Conservation (phyloP, 306 rosid genomes). For the Astragalus glycyphyllos region DNA sequence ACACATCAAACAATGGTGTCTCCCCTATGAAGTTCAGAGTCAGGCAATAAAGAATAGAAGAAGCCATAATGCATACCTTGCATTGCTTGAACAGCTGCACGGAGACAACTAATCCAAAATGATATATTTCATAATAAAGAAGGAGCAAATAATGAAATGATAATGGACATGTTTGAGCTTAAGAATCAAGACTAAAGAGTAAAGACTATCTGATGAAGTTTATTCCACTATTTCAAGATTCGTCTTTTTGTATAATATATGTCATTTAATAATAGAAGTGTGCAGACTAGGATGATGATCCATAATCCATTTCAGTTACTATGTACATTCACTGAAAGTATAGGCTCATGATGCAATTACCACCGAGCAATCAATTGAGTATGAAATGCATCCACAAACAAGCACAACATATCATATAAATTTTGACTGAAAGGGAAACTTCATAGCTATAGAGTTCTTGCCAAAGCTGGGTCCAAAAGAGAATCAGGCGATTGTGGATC, state of each 20-base stretch:
- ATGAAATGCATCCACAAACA: constrained; percentile 22
- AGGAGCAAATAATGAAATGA: background rate
- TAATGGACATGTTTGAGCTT: constrained; percentile 13
- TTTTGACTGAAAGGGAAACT: background rate
- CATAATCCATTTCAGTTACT: background rate
- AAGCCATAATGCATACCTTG: background rate
- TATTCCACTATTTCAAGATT: constrained; percentile 11
- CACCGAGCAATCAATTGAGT: constrained; percentile 14
- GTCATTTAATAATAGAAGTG: background rate
- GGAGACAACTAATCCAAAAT: constrained; percentile 1
- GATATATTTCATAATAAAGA: background rate
- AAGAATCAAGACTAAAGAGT: background rate
- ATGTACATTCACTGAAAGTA: constrained; percentile 8
- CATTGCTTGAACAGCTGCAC: constrained; percentile 31
- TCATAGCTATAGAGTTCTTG: too few species aligned
- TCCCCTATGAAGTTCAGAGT: background rate
- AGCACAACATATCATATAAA: constrained; percentile 18
- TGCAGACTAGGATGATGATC: constrained; percentile 9
- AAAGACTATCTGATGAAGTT: background rate
- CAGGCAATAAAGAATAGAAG: background rate
- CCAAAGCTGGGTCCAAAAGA: background rate
- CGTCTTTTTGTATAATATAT: background rate
- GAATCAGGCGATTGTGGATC: background rate
- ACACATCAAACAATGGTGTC: constrained; percentile 4
- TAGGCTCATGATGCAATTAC: constrained; percentile 1